Conservation (phyloP, 1,284 basidiomycete genomes). For the Chalciporus sp. region DNA sequence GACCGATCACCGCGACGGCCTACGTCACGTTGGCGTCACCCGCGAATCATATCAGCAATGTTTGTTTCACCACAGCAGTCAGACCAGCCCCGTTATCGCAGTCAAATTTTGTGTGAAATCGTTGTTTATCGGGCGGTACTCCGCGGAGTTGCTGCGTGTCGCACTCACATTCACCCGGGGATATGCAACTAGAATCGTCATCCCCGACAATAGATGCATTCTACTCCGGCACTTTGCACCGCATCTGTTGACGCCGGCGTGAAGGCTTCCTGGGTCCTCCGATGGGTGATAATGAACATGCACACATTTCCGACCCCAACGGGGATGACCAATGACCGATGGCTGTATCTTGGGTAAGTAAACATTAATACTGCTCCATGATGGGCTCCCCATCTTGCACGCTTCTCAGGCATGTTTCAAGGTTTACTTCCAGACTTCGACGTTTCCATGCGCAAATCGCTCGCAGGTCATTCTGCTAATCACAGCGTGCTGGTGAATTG, state of each 20-base stretch:
- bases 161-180: background rate
- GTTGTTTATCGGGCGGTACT: constrained; percentile 12
- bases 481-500: constrained; percentile 11
- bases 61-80: background rate
- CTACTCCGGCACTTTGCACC: background rate
- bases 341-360: constrained; percentile 1
- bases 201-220: background rate
- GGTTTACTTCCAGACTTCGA: constrained; percentile 1
- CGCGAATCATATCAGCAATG: background rate
- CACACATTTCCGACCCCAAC: constrained; percentile 27
- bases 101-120: background rate
- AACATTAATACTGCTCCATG: background rate
- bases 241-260: constrained; percentile 9
- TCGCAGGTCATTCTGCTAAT: constrained; percentile 23
- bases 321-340: constrained; percentile 19
- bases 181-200: background rate
- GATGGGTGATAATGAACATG: constrained; percentile 5
- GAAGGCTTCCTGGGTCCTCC: constrained; percentile 8
- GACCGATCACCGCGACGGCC: background rate
- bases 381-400: background rate
- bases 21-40: background rate
- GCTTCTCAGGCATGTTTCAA: constrained; percentile 13
- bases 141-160: constrained; percentile 13
- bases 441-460: constrained; percentile 22
- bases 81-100: background rate